Base-by-base conservation (phyloP, 495 filamentous ascomycete genomes). In the Xylaria telfairii region DNA sequence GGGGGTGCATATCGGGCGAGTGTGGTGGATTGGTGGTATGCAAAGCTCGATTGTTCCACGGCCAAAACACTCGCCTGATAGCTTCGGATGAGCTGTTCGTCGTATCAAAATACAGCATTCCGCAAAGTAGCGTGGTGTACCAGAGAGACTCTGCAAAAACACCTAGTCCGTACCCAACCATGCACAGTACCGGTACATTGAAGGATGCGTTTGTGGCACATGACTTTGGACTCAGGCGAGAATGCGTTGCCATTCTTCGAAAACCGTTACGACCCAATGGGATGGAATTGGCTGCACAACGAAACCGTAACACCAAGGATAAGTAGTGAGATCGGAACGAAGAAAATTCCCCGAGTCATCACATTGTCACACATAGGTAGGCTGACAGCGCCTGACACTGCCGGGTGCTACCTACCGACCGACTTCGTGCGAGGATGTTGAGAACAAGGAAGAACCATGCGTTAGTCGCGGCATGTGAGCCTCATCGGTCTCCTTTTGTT, bases 231-330 rank as follows among this genome's bases (percentile, higher is more conserved):
- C 68, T 65, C 61, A 57, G 68, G 68, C 61, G 68, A 70, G 47
- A 65, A 56, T 63, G 51, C 61, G 34, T 63, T 59, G 51, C 47
- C 51, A 70, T 65, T 59, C 47, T 28, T 65, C 68, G 61, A 70
- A 65, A 70, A 49, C 68, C 68, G 68, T 70, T 65, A 70, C 61
- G 61, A 70, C 61, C 68, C 68, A 70, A 70, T 65, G 61, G 68
- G 24, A 63, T 41, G 68, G 68, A 63, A 62, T 70, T 64, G 49
- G 24, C 49, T 57, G 61, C 60, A 39, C 61, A 42, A 63, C 60
- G 34, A 51, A 59, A 70, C 60, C 26, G 68, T 65, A 42, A 54
- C 60, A 70, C 68, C 49, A 59, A 28, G 60, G 68, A 19, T 24
- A 54, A 30, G 37, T 46, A 21, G 60, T 65, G 49, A 70, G 42